These are phyloP conservation scores for Alternaria burnsii DNA, from an alignment of 2,329 filamentous ascomycete species.

Conservation along the genomic window DNA sequence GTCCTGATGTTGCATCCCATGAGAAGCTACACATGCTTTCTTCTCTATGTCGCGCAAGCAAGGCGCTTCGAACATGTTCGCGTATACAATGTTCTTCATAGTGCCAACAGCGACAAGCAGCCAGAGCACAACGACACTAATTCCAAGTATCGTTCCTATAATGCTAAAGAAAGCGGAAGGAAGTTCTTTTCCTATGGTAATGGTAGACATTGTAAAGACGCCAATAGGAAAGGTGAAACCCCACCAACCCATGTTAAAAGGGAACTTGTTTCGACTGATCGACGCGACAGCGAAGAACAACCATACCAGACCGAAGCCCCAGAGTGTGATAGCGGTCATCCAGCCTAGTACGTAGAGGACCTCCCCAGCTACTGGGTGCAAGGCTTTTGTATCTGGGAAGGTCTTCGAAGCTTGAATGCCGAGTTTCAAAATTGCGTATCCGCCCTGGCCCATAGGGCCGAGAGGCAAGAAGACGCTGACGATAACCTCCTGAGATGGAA, in stretches of 20 bases:
- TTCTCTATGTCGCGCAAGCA: constrained; percentile 54
- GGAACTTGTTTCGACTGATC: constrained; percentile 57
- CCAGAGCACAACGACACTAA: constrained; percentile 63
- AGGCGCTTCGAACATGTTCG: constrained; percentile 63
- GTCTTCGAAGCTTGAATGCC: constrained; percentile 55
- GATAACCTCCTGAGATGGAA: constrained; percentile 71
- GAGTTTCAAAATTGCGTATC: constrained; percentile 65
- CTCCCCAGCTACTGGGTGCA: constrained; percentile 56
- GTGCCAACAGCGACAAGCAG: constrained; percentile 61
- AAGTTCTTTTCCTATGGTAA: constrained; percentile 59
- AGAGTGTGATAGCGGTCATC: constrained; percentile 60
- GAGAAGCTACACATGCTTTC: constrained; percentile 15
- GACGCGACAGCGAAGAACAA: constrained; percentile 62
- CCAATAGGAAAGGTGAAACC: constrained; percentile 67
- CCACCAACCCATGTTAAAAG: constrained; percentile 71
- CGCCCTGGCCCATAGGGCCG: constrained; percentile 72
- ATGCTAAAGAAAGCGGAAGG: constrained; percentile 65
- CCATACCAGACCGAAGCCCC: constrained; percentile 65
- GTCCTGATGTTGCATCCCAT: constrained; percentile 11
- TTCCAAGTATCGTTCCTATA: constrained; percentile 60
- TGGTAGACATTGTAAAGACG: constrained; percentile 55
- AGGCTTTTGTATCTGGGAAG: constrained; percentile 50
- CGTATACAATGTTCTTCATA: constrained; percentile 56
- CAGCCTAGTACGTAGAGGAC: constrained; percentile 68
- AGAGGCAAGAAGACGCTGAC: constrained; percentile 73